Conservation (phyloP, 306 rosid species). For the Vachellia pachyceras region DNA sequence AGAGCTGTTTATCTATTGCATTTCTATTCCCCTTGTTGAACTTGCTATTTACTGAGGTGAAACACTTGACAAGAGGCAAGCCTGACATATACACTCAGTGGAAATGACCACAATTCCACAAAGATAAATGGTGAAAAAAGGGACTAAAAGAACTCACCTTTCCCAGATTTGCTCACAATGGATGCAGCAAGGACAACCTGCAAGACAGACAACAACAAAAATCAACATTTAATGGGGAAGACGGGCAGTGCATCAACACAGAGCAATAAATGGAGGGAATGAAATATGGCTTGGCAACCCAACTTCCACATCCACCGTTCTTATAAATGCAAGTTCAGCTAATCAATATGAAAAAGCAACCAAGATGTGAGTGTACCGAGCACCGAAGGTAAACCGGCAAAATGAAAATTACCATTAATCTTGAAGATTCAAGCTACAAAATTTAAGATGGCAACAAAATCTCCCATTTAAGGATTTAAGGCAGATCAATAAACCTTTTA, state of each 20-base stretch:
- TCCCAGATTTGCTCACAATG: constrained; percentile 85
- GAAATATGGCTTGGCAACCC: background rate
- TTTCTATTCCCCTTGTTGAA: background rate
- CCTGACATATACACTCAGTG: background rate
- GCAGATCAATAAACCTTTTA: constrained; percentile 1
- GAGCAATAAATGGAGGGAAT: background rate
- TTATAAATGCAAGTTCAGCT: background rate
- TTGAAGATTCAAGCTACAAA: constrained; percentile 1
- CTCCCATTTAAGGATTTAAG: background rate
- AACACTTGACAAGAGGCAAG: constrained; percentile 5
- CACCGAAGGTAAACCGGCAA: background rate
- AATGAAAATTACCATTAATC: constrained; percentile 17
- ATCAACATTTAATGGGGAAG: constrained; percentile 10
- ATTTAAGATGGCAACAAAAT: background rate
- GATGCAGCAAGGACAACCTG: constrained; percentile 98
- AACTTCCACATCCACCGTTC: constrained; percentile 28
- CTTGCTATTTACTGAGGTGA: constrained; percentile 4
- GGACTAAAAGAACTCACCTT: constrained; percentile 63
- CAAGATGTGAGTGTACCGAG: background rate
- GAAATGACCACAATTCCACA: background rate
- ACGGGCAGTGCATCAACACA: background rate
- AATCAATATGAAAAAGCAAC: background rate
- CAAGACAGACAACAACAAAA: constrained; percentile 27
- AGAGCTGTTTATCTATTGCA: background rate
- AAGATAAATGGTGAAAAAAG: background rate